A percentile compares a stretch with the other conserved stretches of the same genome.
Evolutionary conservation across 2,329 filamentous ascomycete genomes (phyloP).

Genomic region (Pseudohalonectria lignicola): DNA sequence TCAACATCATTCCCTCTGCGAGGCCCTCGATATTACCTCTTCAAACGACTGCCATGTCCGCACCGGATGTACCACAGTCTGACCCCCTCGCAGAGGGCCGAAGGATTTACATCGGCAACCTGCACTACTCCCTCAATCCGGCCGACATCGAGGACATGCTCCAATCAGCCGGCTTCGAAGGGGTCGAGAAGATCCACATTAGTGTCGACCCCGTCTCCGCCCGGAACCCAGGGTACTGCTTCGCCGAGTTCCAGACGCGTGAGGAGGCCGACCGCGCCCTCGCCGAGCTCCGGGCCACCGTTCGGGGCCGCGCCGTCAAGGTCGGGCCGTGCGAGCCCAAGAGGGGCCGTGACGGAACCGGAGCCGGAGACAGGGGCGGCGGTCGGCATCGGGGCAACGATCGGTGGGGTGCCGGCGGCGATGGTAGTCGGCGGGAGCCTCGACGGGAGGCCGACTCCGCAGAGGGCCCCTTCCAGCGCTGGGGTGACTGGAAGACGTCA

Average conservation of each 20-base stretch:
- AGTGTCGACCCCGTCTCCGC: conserved; percentile 57
- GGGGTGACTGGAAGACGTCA: conserved; percentile 39
- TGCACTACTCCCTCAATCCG: conserved; percentile 40
- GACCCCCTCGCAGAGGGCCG: background rate
- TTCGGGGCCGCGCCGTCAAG: conserved; percentile 49
- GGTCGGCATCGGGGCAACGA: too few relatives aligned
- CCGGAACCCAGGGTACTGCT: conserved; percentile 65
- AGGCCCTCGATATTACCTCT: too few relatives aligned
- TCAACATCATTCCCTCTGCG: too few relatives aligned
- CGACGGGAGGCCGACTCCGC: background rate
- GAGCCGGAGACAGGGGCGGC: too few relatives aligned
- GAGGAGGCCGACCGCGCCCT: conserved; percentile 49
- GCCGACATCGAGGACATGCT: conserved; percentile 23
- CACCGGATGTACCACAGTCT: too few relatives aligned
- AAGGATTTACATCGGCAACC: conserved; percentile 52
- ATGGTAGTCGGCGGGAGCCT: conserved; percentile 8
- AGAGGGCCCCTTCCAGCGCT: conserved; percentile 21
- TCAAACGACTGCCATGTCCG: too few relatives aligned
- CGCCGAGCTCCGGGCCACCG: conserved; percentile 36
- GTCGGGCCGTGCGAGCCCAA: conserved; percentile 56
- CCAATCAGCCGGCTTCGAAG: conserved; percentile 18
- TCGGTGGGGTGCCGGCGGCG: conserved; percentile 8
- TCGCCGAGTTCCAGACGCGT: conserved; percentile 52
- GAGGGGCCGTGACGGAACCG: conserved; percentile 10
- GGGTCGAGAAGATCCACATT: conserved; percentile 50